Conservation (phyloP, 1,284 basidiomycete species). For the Cerrena zonata region DNA sequence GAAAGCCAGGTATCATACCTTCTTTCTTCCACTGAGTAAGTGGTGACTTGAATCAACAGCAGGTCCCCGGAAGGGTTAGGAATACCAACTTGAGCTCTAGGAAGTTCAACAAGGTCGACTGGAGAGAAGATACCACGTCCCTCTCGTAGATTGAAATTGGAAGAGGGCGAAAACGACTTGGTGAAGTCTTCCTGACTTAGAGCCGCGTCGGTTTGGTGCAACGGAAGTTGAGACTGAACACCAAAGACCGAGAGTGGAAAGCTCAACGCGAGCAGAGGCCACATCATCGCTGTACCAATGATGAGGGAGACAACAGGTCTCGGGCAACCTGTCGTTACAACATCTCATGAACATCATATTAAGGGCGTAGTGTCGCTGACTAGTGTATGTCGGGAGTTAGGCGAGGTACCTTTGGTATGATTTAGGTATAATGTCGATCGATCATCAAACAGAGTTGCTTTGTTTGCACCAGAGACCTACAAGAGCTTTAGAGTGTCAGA, state of each 20-base stretch:
- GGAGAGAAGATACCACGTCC: slow-evolving; percentile 60
- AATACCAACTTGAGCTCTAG: slow-evolving; percentile 60
- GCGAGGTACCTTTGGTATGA: too few species aligned
- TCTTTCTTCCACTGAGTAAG: slow-evolving; percentile 64
- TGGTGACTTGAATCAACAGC: slow-evolving; percentile 61
- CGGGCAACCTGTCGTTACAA: too few species aligned
- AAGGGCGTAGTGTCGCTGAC: too few species aligned
- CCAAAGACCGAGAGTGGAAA: slow-evolving; percentile 37
- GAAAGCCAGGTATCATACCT: slow-evolving; percentile 45
- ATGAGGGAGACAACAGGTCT: too few species aligned
- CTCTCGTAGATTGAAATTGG: slow-evolving; percentile 39
- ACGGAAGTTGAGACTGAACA: slow-evolving; percentile 46
- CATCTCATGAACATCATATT: too few species aligned
- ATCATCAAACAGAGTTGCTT: too few species aligned
- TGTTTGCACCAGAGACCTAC: too few species aligned
- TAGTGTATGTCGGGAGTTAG: too few species aligned
- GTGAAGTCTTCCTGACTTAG: not conserved
- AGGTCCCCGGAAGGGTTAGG: slow-evolving; percentile 63
- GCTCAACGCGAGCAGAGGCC: slow-evolving; percentile 23
- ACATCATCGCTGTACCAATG: slow-evolving; percentile 29
- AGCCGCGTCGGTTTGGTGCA: slow-evolving; percentile 24
- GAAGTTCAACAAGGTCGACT: slow-evolving; percentile 66
- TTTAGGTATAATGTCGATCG: too few species aligned
- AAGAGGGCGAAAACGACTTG: slow-evolving; percentile 16
- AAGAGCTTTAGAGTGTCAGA: too few species aligned